Evolutionary conservation across 805 yeast species (phyloP), one percentile per base, ranked within the genome.

Genomic region (Starmera dryadoides): DNA sequence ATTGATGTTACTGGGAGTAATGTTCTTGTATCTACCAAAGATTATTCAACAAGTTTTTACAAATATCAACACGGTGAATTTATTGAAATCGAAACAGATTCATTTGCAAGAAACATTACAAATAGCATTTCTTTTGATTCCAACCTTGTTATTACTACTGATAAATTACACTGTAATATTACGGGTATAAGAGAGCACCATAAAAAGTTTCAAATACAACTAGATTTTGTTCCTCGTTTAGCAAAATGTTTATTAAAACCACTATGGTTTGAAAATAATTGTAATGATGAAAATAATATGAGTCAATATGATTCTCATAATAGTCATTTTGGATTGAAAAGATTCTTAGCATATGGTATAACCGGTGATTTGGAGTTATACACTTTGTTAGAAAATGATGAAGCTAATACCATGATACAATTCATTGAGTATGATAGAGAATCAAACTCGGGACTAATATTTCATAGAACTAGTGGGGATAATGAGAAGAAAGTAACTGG

Each of bases 311-410:
- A n/a, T n/a, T n/a, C n/a, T n/a, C n/a, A n/a, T n/a, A n/a, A n/a
- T n/a, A n/a, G n/a, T n/a, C n/a, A n/a, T n/a, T n/a, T n/a, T n/a
- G n/a, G n/a, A 25, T 25, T 25, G 12, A 16, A 39, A 15, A 46
- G 49, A 11, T 58, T 62, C 40, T 19, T 55, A 15, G 45, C 53
- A 31, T 53, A 38, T 38, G 72, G 72, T 1, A 30, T 68, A 15
- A 56, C 60, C 31, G 73, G 74, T 4, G 68, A 64, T 32, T 41
- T 66, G 7, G 48, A 52, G 10, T 12, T 59, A 2, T 64, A 36
- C 38, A 54, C 60, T 1, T 7, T 50, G 4, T 17, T 58, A 15
- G 35, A 38, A 14, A 31, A 39, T 23, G 22, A n/a, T 3, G 33
- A 42, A 21, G 38, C 41, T 7, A 34, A 37, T 11, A 33, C 29